These are phyloP conservation scores for Phytophthora citrophthora DNA, from an alignment of 352 stramenopile genomes.

Conservation along the genomic window DNA sequence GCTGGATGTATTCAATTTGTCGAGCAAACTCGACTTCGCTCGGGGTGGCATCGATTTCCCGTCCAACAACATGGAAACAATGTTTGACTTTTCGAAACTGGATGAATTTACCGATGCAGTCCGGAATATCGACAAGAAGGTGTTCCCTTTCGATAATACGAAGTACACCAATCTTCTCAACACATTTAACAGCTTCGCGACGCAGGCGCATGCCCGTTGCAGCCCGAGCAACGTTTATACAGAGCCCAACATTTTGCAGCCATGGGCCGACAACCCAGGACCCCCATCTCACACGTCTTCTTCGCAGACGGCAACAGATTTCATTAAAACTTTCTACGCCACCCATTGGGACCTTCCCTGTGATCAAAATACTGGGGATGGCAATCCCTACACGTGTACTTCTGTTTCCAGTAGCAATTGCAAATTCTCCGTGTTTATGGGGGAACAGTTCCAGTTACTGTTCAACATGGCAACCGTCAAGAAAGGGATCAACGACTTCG, in stretches of 20 bases:
- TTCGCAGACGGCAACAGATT: too few species aligned
- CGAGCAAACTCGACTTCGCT: constrained; percentile 62
- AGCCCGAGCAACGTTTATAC: background rate
- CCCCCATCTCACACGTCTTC: too few species aligned
- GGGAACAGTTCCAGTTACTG: constrained; percentile 4
- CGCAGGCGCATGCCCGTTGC: constrained; percentile 19
- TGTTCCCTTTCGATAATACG: constrained; percentile 33
- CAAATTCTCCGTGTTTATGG: constrained; percentile 23
- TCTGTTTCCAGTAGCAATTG: too few species aligned
- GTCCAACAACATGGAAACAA: constrained; percentile 28
- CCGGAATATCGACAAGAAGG: constrained; percentile 15
- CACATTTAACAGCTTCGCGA: constrained; percentile 38
- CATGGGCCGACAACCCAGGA: too few species aligned
- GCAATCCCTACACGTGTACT: background rate
- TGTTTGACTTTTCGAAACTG: constrained; percentile 58
- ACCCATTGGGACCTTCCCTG: too few species aligned
- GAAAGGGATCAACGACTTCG: constrained; percentile 32
- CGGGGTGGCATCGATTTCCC: constrained; percentile 64
- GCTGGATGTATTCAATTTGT: constrained; percentile 65
- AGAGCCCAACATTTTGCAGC: too few species aligned
- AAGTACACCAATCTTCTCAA: constrained; percentile 11
- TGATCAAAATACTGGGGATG: too few species aligned
- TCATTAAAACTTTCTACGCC: too few species aligned
- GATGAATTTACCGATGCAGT: constrained; percentile 33
- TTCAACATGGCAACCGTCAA: constrained; percentile 21